Percentiles rank a stretch among this genome's conserved stretches.
Evolutionary conservation across 441 rosid species (phyloP).

Genomic region (Raphanus hybrid): DNA sequence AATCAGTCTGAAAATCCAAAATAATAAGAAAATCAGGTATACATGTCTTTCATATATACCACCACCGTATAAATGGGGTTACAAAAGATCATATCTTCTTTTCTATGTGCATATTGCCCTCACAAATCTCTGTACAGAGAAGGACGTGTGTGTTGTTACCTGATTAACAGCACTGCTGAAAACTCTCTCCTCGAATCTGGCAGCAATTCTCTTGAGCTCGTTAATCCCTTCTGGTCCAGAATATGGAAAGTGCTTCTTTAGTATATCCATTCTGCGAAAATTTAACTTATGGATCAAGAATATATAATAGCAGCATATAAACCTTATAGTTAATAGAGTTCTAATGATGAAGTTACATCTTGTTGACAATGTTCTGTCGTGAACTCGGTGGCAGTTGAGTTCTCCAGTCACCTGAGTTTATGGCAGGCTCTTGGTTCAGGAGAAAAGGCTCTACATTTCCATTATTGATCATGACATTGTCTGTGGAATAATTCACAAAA

Average conservation of each 20-base stretch:
- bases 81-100: too few relatives aligned
- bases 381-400: constrained; percentile 57
- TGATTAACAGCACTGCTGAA: constrained; percentile 57
- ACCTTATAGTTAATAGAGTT: neutral
- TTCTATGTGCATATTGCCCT: too few relatives aligned
- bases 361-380: constrained; percentile 72
- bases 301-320: too few relatives aligned
- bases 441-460: constrained; percentile 38
- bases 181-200: constrained; percentile 74
- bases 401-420: constrained; percentile 73
- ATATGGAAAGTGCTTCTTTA: constrained; percentile 69
- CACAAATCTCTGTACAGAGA: too few relatives aligned
- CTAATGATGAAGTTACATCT: constrained; percentile 55
- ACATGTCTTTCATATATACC: too few relatives aligned
- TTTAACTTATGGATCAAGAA: neutral
- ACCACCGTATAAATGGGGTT: too few relatives aligned
- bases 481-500: neutral
- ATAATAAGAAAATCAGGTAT: constrained; percentile 16
- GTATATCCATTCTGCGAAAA: constrained; percentile 66
- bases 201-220: constrained; percentile 69
- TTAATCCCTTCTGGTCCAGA: constrained; percentile 65
- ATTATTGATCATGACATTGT: constrained; percentile 25
- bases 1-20: constrained; percentile 63
- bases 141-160: constrained; percentile 44
- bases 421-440: constrained; percentile 43